Base-by-base conservation (phyloP, 176 grass and related monocot genomes). In the Avena atlantica region DNA sequence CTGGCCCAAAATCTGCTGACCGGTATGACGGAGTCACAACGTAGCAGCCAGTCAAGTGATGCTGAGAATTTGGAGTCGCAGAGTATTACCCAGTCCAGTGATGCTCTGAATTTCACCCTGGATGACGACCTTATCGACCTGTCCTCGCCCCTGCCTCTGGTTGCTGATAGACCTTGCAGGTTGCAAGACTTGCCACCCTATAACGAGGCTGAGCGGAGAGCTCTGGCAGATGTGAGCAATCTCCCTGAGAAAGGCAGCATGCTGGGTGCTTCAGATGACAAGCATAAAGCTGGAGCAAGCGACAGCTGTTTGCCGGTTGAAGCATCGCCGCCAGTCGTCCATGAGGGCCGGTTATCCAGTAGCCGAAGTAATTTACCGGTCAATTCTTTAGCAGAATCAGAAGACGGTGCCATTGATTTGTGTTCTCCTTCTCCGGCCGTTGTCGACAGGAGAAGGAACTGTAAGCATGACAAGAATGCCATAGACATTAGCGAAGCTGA, bases 391-490 rank as follows among this genome's bases (percentile, higher is more conserved):
- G 21, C 24, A 11, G 49, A n/a, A 51, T 66, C 62, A 85, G 78
- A 68, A 78, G 36, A 72, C 11, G 21, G 13, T 2, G 34, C 87
- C 45, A 88, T 95, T 29, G 93, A 95, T 57, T 50, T 92, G 37
- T 92, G 85, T 0, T 92, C 85, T 15, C 93, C 88, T 27, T 91
- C 84, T 1, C 90, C 88, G 17, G 57, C 14, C 6, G 51, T 74
- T 21, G 20, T 6, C 5, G 52, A 24, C 25, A 79, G 66, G 29
- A 61, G 25, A 58, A 59, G 49, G 53, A 58, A 75, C 3, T 29
- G 19, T 58, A 36, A 58, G 20, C 71, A 71, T 63, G 51, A 19
- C 23, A 76, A 70, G 2, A 64, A 91, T 85, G 78, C 85, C 71
- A 88, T 31, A 50, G 60, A 31, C 44, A 81, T 50, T 31, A 29